These are phyloP conservation scores for Boletus speciosus DNA, from an alignment of 768 basidiomycete genomes.

Conservation along the genomic window DNA sequence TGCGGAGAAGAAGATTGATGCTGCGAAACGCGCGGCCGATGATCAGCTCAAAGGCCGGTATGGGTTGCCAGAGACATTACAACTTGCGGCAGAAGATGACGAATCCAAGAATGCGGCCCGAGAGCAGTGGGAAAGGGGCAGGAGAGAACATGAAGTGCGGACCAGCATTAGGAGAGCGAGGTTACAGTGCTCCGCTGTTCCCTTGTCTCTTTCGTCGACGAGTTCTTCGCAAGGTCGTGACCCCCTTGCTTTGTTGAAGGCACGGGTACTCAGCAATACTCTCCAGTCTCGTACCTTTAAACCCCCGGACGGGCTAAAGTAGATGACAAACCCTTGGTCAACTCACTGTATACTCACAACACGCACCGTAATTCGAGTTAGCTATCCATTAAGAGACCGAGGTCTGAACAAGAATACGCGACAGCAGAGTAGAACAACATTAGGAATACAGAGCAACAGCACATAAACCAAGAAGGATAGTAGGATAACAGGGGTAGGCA, in stretches of 20 bases:
- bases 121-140: conserved; percentile 55
- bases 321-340: not conserved
- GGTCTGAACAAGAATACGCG: conserved; percentile 40
- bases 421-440: conserved; percentile 62
- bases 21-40: conserved; percentile 65
- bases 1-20: conserved; percentile 78
- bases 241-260: conserved; percentile 43
- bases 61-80: conserved; percentile 68
- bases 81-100: conserved; percentile 64
- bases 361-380: conserved; percentile 11
- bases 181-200: conserved; percentile 29
- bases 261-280: conserved; percentile 57
- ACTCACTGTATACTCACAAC: conserved; percentile 14
- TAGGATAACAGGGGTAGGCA: conserved; percentile 34
- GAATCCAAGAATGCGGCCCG: conserved; percentile 57
- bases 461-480: conserved; percentile 42
- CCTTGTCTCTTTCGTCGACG: conserved; percentile 20
- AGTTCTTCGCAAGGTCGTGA: conserved; percentile 25
- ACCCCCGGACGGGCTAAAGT: conserved; percentile 22
- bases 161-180: conserved; percentile 50
- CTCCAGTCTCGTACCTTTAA: conserved; percentile 32
- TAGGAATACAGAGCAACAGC: conserved; percentile 50
- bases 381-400: conserved; percentile 32
- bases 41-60: conserved; percentile 70
- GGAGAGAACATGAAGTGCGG: conserved; percentile 42